Evolutionary conservation across 23 red algal genomes (phyloP), one percentile per base, ranked within the genome.

Genomic region (Chondrus crispus): DNA sequence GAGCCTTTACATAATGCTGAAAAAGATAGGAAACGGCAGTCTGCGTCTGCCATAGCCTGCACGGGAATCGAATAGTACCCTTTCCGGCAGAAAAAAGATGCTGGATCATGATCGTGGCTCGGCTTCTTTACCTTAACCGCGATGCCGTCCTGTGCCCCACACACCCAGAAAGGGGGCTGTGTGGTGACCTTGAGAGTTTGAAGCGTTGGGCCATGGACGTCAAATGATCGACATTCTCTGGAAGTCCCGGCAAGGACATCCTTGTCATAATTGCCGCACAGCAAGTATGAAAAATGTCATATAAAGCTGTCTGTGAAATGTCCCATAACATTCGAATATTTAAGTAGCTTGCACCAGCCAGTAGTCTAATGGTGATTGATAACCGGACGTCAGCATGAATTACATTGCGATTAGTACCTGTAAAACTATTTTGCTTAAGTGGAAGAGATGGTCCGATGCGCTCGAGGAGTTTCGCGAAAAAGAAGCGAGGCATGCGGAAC

Each of bases 11-110:
- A 77, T 46, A 42, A 13, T 3, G 52, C 42, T 3, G 72, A 77
- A 2, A 77, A 26, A 47, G 47, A 13, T 11, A 77, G 10, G 52
- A 43, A 77, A 10, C 38, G 38, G 30, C 52, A 77, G 5, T 42
- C 47, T 5, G 72, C 9, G 18, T 77, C 72, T 11, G 52, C 72
- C 2, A 77, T 3, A 2, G 72, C 72, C 42, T 77, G 72, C 11
- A 77, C 40, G 4, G 72, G 72, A 3, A 77, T 42, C 3, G 72
- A 77, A 39, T 77, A 77, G 30, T 77, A 77, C 13, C 72, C 72
- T 48, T 77, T 77, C 2, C 72, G 72, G 40, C 7, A 77, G 18
- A 40, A 77, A 28, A 26, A 77, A 19, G 72, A 42, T 32, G 40
- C 72, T 10, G 72, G 44, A n/a, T n/a, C n/a, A 20, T 49, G 29